These are phyloP conservation scores for Kodamaea ohmeri DNA, from an alignment of 1,139 yeast genomes.

Conservation along the genomic window DNA sequence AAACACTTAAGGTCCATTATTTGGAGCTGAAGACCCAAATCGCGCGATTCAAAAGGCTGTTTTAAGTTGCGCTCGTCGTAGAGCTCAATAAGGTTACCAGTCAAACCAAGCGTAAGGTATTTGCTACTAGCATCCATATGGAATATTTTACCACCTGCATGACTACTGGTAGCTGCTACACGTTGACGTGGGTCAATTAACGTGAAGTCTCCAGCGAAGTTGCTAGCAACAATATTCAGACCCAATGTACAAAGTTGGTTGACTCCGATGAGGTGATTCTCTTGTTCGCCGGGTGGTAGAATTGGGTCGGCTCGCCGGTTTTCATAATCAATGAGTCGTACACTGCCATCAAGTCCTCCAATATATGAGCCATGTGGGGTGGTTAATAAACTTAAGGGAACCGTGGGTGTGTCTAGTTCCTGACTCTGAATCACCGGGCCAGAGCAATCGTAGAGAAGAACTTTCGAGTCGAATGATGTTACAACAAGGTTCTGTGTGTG, in stretches of 20 bases:
- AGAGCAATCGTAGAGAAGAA: constrained; percentile 33
- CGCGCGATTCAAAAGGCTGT: constrained; percentile 52
- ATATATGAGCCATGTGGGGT: constrained; percentile 24
- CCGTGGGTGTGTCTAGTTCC: constrained; percentile 9
- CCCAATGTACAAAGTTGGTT: constrained; percentile 27
- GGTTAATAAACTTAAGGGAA: constrained; percentile 15
- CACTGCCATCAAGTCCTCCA: constrained; percentile 42
- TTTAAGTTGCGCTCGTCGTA: constrained; percentile 53
- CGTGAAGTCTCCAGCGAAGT: constrained; percentile 53
- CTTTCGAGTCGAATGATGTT: constrained; percentile 42
- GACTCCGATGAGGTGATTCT: constrained; percentile 26
- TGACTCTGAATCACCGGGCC: constrained; percentile 8
- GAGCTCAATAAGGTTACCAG: constrained; percentile 52
- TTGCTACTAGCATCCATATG: constrained; percentile 57
- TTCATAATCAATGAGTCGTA: constrained; percentile 38
- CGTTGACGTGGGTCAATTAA: constrained; percentile 30
- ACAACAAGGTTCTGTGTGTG: constrained; percentile 32
- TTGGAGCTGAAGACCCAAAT: constrained; percentile 73
- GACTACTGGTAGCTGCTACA: constrained; percentile 9
- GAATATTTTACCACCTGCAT: constrained; percentile 47
- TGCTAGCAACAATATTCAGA: constrained; percentile 43
- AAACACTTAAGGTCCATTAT: constrained; percentile 56
- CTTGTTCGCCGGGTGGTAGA: constrained; percentile 10
- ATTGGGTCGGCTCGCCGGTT: constrained; percentile 16
- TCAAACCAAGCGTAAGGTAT: constrained; percentile 54